These are phyloP conservation scores for Aspergillus sp. DNA, from an alignment of 2,329 filamentous ascomycete species.

Conservation along the genomic window DNA sequence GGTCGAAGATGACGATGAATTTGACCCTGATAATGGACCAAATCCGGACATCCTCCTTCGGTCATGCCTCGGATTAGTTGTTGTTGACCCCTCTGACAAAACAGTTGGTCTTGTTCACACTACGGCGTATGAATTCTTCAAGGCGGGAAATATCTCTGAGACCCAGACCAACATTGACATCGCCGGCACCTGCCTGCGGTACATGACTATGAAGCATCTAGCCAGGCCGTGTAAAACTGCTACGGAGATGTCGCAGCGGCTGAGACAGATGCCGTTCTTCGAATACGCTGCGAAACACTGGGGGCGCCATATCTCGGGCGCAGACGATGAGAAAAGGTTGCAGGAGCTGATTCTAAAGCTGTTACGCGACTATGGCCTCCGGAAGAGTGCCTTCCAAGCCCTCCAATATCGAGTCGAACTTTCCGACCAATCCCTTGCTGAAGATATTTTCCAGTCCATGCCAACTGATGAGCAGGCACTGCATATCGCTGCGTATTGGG, in stretches of 20 bases:
- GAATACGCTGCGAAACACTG: constrained; percentile 6
- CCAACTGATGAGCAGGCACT: background rate
- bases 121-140: constrained; percentile 7
- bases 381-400: constrained; percentile 1
- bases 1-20: constrained; percentile 4
- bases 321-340: background rate
- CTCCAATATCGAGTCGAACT: constrained; percentile 3
- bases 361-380: background rate
- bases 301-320: background rate
- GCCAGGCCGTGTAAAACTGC: background rate
- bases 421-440: background rate
- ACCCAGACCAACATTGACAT: background rate
- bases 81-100: background rate
- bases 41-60: constrained; percentile 4
- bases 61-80: background rate
- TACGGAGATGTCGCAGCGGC: background rate
- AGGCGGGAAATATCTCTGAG: background rate
- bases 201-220: background rate
- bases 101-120: constrained; percentile 7
- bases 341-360: background rate
- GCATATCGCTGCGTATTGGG: constrained; percentile 7
- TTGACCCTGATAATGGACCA: background rate
- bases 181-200: background rate
- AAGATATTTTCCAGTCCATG: background rate
- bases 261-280: background rate